Conservation (phyloP, 2,329 filamentous ascomycete species). For the Xylariaceae sp. region DNA sequence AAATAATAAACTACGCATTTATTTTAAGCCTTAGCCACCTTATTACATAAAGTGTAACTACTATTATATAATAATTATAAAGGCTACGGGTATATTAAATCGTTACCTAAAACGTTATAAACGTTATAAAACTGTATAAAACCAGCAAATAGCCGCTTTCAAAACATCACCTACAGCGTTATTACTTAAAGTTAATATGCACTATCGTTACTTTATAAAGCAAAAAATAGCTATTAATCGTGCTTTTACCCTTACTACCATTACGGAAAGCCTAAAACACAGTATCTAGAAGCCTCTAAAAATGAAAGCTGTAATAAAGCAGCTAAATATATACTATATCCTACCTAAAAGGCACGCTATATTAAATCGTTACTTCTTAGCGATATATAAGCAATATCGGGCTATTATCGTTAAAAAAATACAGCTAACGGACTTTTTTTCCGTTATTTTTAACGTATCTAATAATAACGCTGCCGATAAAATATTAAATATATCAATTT, state of each 20-base stretch:
- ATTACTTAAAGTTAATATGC: neutral
- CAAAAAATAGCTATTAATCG: neutral
- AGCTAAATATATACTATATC: neutral
- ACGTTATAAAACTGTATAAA: too few relatives aligned
- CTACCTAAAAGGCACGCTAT: too few relatives aligned
- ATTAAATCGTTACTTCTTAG: neutral
- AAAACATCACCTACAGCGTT: neutral
- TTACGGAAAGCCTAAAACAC: neutral
- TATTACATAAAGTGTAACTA: neutral
- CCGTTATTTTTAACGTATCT: too few relatives aligned
- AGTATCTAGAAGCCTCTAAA: neutral
- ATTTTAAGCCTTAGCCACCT: too few relatives aligned
- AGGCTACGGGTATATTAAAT: neutral
- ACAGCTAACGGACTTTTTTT: too few relatives aligned
- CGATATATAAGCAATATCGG: neutral
- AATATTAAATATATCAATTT: neutral
- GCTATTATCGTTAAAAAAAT: too few relatives aligned
- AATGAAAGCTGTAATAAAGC: too few relatives aligned
- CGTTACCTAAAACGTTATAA: neutral
- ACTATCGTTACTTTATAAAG: neutral
- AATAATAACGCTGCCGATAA: neutral
- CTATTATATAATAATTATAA: neutral
- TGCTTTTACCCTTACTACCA: neutral
- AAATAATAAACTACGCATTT: too few relatives aligned
- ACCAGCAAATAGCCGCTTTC: too few relatives aligned